A percentile compares a stretch with the other conserved stretches of the same genome.
These are phyloP conservation scores for Daldinia concentrica DNA, from an alignment of 495 filamentous ascomycete genomes.

Conservation along the genomic window DNA sequence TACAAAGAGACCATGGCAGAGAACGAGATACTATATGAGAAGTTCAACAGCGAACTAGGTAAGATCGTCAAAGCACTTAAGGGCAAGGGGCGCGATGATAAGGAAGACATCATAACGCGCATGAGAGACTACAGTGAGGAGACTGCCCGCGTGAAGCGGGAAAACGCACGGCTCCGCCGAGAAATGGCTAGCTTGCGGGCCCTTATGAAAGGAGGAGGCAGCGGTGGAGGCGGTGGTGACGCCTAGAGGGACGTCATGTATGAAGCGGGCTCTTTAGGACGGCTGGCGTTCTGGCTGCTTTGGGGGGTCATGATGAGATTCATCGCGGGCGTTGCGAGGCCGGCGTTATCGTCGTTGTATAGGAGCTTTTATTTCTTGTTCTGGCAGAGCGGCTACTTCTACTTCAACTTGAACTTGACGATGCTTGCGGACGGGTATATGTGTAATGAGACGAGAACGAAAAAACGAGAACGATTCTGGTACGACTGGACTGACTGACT, in stretches of 20 bases:
- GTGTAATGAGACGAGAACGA: conserved; percentile 6
- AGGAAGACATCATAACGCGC: conserved; percentile 74
- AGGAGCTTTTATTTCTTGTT: background rate
- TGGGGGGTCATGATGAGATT: conserved; percentile 32
- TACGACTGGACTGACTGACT: background rate
- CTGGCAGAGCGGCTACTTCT: conserved; percentile 1
- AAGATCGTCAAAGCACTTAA: conserved; percentile 80
- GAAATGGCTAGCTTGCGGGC: conserved; percentile 62
- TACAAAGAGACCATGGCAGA: conserved; percentile 90
- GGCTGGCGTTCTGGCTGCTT: conserved; percentile 42
- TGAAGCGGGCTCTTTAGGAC: conserved; percentile 29
- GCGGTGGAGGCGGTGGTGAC: conserved; percentile 26
- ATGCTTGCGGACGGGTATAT: background rate
- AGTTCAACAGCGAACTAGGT: conserved; percentile 88
- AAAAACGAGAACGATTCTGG: background rate
- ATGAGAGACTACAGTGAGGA: conserved; percentile 75
- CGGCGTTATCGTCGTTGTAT: conserved; percentile 11
- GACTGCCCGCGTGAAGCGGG: conserved; percentile 75
- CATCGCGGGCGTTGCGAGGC: conserved; percentile 16
- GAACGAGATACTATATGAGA: conserved; percentile 93
- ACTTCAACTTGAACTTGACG: background rate
- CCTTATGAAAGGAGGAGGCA: conserved; percentile 52
- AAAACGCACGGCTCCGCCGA: conserved; percentile 69
- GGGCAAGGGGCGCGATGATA: conserved; percentile 72
- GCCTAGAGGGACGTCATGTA: conserved; percentile 44